A percentile compares a stretch with the other conserved stretches of the same genome.
Conservation (phyloP, 1,284 basidiomycete species). For the Cryptococcus floricola region DNA sequence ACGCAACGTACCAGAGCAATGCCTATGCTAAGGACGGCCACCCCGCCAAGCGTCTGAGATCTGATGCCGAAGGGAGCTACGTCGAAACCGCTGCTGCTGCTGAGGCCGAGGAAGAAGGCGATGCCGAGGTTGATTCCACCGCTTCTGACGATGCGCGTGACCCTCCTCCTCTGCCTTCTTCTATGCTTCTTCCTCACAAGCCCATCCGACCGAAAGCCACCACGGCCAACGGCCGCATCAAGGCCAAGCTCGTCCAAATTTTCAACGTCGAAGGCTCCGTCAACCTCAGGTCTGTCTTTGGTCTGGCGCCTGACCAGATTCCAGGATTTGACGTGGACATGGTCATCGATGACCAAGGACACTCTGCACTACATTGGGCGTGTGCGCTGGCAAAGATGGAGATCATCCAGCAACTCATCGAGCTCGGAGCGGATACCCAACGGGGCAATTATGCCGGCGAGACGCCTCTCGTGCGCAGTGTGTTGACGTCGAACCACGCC, state of each 20-base stretch:
- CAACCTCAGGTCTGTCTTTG: conserved; percentile 27
- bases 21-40: conserved; percentile 15
- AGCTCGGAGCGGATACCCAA: conserved; percentile 74
- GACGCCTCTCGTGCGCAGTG: conserved; percentile 87
- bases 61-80: conserved; percentile 12
- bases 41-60: conserved; percentile 25
- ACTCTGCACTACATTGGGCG: conserved; percentile 91
- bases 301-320: conserved; percentile 17
- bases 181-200: conserved; percentile 64
- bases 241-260: conserved; percentile 33
- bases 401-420: conserved; percentile 65
- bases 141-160: conserved; percentile 31
- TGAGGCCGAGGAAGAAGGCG: conserved; percentile 12
- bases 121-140: conserved; percentile 32
- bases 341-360: conserved; percentile 88
- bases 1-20: conserved; percentile 18
- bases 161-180: conserved; percentile 38
- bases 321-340: conserved; percentile 64
- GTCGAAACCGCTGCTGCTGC: conserved; percentile 12
- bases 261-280: conserved; percentile 28
- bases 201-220: conserved; percentile 58
- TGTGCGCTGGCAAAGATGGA: conserved; percentile 73
- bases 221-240: conserved; percentile 52
- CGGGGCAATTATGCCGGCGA: conserved; percentile 92
- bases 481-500: conserved; percentile 81